Evolutionary conservation across 371 early-diverging fungal genomes (phyloP), one percentile per base, ranked within the genome.

Genomic region (Funneliformis caledonium): DNA sequence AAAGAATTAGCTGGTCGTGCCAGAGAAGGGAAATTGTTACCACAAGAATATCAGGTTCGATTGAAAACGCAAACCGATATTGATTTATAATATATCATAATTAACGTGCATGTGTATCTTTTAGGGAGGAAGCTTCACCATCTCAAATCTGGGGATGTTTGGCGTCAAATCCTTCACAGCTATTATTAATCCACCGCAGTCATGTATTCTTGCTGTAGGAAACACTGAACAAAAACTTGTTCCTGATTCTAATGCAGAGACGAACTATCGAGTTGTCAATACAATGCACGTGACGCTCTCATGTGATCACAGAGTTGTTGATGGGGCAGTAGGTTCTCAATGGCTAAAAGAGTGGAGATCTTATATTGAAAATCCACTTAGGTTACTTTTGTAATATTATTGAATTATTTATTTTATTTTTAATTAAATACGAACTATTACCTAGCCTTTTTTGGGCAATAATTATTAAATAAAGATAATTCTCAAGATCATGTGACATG

Each of bases 81-180:
- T 10, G 72, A 37, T 72, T 31, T 47, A 45, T 26, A 37, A 64
- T 31, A 64, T 64, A 42, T 22, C 6, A 45, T 52, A 45, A 12
- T 10, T 42, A 59, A 12, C 37, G 45, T n/a, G n/a, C 12, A 61
- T 42, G 3, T 74, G 3, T 65, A 8, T 60, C 56, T 62, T 42
- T 5, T 65, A 88, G 88, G 96, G 96, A 82, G 99, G 99, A 61
- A 91, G 95, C 73, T 99, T 99, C 91, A 95, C 98, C 82, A 97
- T 99, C 85, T 97, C 97, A 83, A 99, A 99, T 91, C 89, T 99
- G 82, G 99, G 99, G 85, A 99, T 99, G 99, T 97, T 88, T 82
- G 97, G 97, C 72, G 91, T 98, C 85, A 90, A 91, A 82, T 91
- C 94, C 86, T 99, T 99, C 88, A 96, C 97, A 60, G 98, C 98